Conservation (phyloP, 805 yeast species). For the Wickerhamiella domercqiae region DNA sequence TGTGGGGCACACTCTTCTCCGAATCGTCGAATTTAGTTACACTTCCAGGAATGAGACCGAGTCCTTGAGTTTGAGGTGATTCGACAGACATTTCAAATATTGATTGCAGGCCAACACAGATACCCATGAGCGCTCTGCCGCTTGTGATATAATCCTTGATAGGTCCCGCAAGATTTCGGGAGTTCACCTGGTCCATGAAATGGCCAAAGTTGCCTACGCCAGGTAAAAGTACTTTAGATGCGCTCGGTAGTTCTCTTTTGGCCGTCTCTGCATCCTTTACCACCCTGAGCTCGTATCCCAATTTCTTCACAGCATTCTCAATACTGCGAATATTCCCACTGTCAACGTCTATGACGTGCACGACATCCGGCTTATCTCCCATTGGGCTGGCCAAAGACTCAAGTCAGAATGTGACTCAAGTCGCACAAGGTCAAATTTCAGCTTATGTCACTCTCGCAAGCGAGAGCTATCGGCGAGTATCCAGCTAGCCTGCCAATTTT, state of each 20-base stretch:
- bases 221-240: constrained; percentile 54
- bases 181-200: constrained; percentile 55
- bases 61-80: constrained; percentile 45
- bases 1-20: constrained; percentile 80
- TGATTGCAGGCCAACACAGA: constrained; percentile 92
- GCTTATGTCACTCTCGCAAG: no score
- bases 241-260: constrained; percentile 28
- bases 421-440: no score
- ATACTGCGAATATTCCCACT: constrained; percentile 88
- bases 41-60: constrained; percentile 37
- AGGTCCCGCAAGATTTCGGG: constrained; percentile 50
- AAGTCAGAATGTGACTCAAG: no score
- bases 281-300: constrained; percentile 45
- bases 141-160: constrained; percentile 47
- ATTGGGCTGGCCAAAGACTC: not conserved
- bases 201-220: constrained; percentile 98
- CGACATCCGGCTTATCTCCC: constrained; percentile 15
- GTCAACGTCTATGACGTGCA: constrained; percentile 80
- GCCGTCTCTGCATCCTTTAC: constrained; percentile 17
- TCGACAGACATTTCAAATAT: constrained; percentile 66
- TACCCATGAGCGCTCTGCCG: constrained; percentile 90
- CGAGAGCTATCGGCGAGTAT: no score
- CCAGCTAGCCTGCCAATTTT: no score
- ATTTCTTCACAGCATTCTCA: constrained; percentile 63
- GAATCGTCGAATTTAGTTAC: constrained; percentile 47